Percentiles rank a stretch among this genome's conserved stretches.
Conservation (phyloP, 1,284 basidiomycete species). For the Heimioporus retisporus region DNA sequence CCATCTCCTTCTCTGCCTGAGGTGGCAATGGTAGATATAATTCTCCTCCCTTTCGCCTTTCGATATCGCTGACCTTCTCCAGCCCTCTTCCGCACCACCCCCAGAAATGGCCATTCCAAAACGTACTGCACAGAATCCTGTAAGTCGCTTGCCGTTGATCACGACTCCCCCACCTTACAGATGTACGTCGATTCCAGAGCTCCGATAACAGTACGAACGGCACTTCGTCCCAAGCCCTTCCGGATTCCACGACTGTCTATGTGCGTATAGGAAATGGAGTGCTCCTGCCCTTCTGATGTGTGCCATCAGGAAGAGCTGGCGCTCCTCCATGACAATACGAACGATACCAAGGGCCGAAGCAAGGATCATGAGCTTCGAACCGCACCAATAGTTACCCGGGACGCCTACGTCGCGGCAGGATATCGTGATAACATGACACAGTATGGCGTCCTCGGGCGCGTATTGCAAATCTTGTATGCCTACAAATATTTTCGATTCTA, state of each 20-base stretch:
- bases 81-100: constrained; percentile 19
- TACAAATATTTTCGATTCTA: neutral
- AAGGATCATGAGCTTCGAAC: constrained; percentile 57
- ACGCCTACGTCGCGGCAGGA: constrained; percentile 54
- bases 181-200: constrained; percentile 17
- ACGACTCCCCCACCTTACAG: constrained; percentile 1
- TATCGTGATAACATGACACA: constrained; percentile 51
- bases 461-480: constrained; percentile 56
- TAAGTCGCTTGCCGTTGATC: constrained; percentile 15
- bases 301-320: constrained; percentile 51
- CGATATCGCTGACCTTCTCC: constrained; percentile 24
- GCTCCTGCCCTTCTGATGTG: neutral
- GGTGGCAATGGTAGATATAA: constrained; percentile 21
- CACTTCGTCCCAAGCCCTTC: neutral
- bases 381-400: constrained; percentile 65
- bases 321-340: constrained; percentile 50
- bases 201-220: constrained; percentile 12
- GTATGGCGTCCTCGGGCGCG: constrained; percentile 67
- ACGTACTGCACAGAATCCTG: neutral
- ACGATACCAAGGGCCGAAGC: constrained; percentile 32
- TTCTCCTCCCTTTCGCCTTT: constrained; percentile 11
- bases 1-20: constrained; percentile 13
- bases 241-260: constrained; percentile 27
- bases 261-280: constrained; percentile 26
- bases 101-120: constrained; percentile 30